A percentile compares a stretch with the other conserved stretches of the same genome.
Conservation (phyloP, 2,329 filamentous ascomycete genomes). For the Alternaria incomplexa region DNA sequence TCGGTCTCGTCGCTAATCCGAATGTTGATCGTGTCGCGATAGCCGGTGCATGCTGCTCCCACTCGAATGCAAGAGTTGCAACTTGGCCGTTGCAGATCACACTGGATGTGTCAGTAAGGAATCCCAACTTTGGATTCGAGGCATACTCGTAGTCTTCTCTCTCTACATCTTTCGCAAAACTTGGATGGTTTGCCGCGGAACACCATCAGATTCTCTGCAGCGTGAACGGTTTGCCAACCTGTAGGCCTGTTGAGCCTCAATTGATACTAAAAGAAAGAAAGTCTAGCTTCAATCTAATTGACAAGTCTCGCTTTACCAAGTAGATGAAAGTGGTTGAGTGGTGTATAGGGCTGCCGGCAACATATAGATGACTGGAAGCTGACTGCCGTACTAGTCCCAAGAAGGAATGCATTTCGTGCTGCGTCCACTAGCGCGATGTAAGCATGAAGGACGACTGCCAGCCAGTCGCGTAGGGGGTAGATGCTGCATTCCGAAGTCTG, state of each 20-base stretch:
- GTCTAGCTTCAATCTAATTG: not conserved
- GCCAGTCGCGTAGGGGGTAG: not conserved
- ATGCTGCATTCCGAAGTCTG: not conserved
- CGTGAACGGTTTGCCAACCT: too few relatives aligned
- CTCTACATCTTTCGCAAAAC: conserved; percentile 25
- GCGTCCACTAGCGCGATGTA: not conserved
- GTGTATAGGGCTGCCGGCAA: not conserved
- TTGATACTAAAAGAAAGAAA: not conserved
- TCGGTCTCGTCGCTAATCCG: conserved; percentile 35
- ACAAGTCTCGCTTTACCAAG: not conserved
- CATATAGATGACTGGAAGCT: not conserved
- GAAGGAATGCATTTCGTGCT: conserved; percentile 6
- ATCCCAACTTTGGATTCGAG: not conserved
- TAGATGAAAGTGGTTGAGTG: not conserved
- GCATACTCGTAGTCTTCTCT: conserved; percentile 19
- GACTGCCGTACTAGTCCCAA: not conserved
- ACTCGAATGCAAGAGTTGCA: conserved; percentile 33
- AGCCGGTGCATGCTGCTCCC: conserved; percentile 25
- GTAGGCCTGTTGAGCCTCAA: not conserved
- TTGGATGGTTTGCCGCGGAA: conserved; percentile 29
- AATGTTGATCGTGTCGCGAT: conserved; percentile 29
- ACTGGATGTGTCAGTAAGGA: conserved; percentile 17
- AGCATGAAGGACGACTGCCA: not conserved
- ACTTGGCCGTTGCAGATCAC: conserved; percentile 27
- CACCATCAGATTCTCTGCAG: conserved; percentile 7